phyloP scores from a whole-genome alignment of 2,329 filamentous ascomycete genomes.

The Parastagonospora avenae region DNA sequence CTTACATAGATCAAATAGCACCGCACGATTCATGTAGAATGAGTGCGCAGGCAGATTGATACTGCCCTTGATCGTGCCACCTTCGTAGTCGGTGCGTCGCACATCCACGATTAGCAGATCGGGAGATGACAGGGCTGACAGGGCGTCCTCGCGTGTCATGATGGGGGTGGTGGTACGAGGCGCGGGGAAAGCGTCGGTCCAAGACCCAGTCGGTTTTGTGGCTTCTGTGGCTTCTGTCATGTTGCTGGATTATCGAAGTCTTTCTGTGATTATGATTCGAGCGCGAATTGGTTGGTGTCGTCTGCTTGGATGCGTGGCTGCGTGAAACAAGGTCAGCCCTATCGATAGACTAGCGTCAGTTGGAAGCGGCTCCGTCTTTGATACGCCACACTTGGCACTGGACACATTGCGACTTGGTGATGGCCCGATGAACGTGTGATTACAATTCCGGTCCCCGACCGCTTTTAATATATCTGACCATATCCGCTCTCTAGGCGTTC shows the following conservation, averaged over 20 bases:
- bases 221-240: slow-evolving; percentile 27
- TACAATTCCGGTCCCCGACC: slow-evolving; percentile 22
- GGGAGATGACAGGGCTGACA: slow-evolving; percentile 43
- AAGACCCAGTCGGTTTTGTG: slow-evolving; percentile 26
- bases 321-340: slow-evolving; percentile 25
- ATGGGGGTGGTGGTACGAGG: slow-evolving; percentile 46
- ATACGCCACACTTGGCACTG: slow-evolving; percentile 30
- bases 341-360: slow-evolving; percentile 14
- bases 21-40: slow-evolving; percentile 53
- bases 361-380: slow-evolving; percentile 15
- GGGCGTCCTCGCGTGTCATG: slow-evolving; percentile 46
- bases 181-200: slow-evolving; percentile 51
- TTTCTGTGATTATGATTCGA: background rate
- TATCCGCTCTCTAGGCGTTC: slow-evolving; percentile 16
- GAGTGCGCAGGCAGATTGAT: slow-evolving; percentile 55
- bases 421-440: slow-evolving; percentile 43
- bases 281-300: background rate
- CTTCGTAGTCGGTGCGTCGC: slow-evolving; percentile 55
- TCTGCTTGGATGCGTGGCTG: background rate
- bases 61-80: slow-evolving; percentile 52
- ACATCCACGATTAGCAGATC: slow-evolving; percentile 52
- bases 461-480: slow-evolving; percentile 23
- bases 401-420: slow-evolving; percentile 38
- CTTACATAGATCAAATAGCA: slow-evolving; percentile 52
- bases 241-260: background rate